These are phyloP conservation scores for Termitomyces sp. DNA, from an alignment of 768 basidiomycete genomes.

Conservation along the genomic window DNA sequence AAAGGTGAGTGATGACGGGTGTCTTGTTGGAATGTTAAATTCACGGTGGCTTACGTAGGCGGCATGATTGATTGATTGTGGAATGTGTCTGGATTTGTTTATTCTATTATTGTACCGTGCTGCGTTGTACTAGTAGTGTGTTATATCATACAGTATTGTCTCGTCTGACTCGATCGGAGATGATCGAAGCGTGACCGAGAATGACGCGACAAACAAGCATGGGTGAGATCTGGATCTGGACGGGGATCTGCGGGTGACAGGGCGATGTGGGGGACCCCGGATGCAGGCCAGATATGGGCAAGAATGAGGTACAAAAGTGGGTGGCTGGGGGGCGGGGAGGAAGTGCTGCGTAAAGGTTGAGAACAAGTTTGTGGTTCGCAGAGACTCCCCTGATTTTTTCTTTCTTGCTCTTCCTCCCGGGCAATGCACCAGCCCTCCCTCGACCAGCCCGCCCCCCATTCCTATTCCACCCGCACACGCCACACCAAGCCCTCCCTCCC, in stretches of 20 bases:
- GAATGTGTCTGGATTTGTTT: slow-evolving; percentile 12
- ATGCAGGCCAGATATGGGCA: background rate
- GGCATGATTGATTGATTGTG: slow-evolving; percentile 14
- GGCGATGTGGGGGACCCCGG: slow-evolving; percentile 18
- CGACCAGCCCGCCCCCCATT: slow-evolving; percentile 21
- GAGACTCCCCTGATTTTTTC: slow-evolving; percentile 18
- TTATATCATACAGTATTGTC: slow-evolving; percentile 9
- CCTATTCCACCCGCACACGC: slow-evolving; percentile 52
- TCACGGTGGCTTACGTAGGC: slow-evolving; percentile 8
- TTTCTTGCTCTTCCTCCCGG: slow-evolving; percentile 19
- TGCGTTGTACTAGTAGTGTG: slow-evolving; percentile 19
- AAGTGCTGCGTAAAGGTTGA: slow-evolving; percentile 15
- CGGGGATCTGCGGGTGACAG: slow-evolving; percentile 21
- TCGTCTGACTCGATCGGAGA: background rate
- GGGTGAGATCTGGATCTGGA: slow-evolving; percentile 11
- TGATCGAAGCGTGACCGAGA: background rate
- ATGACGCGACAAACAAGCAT: background rate
- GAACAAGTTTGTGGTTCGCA: slow-evolving; percentile 5
- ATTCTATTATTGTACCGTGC: slow-evolving; percentile 16
- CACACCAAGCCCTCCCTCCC: slow-evolving; percentile 50
- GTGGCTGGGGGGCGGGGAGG: slow-evolving; percentile 7
- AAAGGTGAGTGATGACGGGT: slow-evolving; percentile 19
- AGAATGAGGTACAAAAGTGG: slow-evolving; percentile 7
- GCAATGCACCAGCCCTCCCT: slow-evolving; percentile 9
- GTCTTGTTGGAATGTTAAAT: background rate